Percentiles rank a stretch among this genome's conserved stretches.
Evolutionary conservation across 2,329 filamentous ascomycete species (phyloP).

Genomic region (Aspergillus quadricinctus): DNA sequence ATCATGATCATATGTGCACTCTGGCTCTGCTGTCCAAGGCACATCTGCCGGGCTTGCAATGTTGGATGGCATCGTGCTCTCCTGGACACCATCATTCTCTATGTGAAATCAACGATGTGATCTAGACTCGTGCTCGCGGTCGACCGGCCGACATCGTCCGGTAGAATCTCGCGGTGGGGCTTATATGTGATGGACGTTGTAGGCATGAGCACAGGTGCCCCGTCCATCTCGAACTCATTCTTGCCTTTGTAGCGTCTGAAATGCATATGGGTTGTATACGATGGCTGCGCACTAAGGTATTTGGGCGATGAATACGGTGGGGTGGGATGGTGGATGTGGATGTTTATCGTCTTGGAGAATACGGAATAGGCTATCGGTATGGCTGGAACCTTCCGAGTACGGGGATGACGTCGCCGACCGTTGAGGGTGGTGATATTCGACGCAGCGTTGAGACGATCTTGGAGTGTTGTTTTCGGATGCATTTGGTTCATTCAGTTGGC

Average conservation of each 20-base stretch:
- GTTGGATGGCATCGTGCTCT: no score
- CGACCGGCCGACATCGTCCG: neutral
- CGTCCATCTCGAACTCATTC: neutral
- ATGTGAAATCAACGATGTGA: no score
- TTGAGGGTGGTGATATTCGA: neutral
- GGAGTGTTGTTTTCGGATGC: neutral
- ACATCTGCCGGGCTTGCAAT: no score
- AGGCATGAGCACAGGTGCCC: neutral
- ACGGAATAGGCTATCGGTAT: neutral
- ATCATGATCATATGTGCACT: no score
- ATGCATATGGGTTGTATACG: neutral
- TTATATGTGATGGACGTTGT: neutral
- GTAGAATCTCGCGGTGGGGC: no score
- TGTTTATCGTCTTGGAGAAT: neutral
- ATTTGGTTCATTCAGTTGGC: constrained; percentile 20
- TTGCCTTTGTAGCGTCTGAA: neutral
- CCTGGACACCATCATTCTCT: no score
- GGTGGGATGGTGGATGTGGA: no score
- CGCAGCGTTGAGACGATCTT: neutral
- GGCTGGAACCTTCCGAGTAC: neutral
- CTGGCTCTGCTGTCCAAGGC: no score
- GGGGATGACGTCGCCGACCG: neutral
- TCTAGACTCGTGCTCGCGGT: neutral
- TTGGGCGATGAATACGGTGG: neutral
- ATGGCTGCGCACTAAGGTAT: neutral